phyloP scores from a whole-genome alignment of 2,329 filamentous ascomycete species.

The Talaromyces rugulosus region DNA sequence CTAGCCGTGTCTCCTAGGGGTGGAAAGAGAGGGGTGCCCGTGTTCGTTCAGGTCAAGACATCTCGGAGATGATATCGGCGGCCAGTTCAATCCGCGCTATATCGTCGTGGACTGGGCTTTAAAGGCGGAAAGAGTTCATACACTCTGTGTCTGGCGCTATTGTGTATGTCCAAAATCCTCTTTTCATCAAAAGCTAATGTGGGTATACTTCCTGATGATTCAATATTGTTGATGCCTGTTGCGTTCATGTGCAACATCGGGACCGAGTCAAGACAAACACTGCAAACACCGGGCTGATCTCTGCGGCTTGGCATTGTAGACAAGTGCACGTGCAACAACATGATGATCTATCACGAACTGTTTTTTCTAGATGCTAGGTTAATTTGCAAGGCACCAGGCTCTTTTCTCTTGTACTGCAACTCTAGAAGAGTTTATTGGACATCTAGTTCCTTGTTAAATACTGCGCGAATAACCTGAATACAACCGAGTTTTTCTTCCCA shows the following conservation, averaged over 20 bases:
- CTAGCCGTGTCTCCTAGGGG: not conserved
- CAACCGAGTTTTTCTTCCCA: not conserved
- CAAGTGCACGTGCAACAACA: not conserved
- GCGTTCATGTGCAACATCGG: not conserved
- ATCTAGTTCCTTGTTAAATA: not conserved
- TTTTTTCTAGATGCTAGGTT: not conserved
- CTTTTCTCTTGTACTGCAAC: not conserved
- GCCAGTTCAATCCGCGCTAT: not conserved
- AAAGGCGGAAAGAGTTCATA: not conserved
- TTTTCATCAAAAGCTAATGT: not conserved
- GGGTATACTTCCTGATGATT: not conserved
- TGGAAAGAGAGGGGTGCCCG: not conserved
- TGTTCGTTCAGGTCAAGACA: not conserved
- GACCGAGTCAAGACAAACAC: slow-evolving; percentile 7
- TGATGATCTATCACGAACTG: not conserved
- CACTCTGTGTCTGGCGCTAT: not conserved
- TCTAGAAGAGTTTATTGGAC: not conserved
- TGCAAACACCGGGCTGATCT: slow-evolving; percentile 7
- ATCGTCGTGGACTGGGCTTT: not conserved
- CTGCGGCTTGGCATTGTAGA: not conserved
- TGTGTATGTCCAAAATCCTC: not conserved
- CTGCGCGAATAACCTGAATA: not conserved
- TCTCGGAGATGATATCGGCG: not conserved
- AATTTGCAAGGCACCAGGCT: not conserved
- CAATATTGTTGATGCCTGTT: not conserved